Percentiles rank a stretch among this genome's conserved stretches.
Evolutionary conservation across 805 yeast species (phyloP).

Genomic region (Kodamaea laetipori): DNA sequence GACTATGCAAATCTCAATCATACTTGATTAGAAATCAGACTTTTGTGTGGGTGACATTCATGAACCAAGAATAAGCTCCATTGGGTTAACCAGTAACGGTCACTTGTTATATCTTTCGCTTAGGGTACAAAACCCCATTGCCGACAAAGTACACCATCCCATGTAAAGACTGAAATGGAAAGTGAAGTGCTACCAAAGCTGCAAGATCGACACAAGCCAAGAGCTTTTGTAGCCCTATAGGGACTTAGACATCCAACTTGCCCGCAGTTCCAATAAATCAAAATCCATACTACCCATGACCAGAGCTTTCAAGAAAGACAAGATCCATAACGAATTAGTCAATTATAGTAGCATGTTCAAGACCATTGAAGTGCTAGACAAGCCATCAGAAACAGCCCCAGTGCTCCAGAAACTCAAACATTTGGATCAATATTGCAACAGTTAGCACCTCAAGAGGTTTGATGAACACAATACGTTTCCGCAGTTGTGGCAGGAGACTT

Average conservation of each 20-base stretch:
- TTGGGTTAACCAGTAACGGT: conserved; percentile 58
- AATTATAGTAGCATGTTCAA: conserved; percentile 1
- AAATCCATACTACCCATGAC: conserved; percentile 9
- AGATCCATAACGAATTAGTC: conserved; percentile 24
- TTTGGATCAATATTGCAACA: neutral
- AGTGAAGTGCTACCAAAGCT: conserved; percentile 3
- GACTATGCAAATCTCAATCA: conserved; percentile 53
- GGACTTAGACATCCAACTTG: neutral
- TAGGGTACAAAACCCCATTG: conserved; percentile 59
- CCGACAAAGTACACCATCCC: conserved; percentile 50
- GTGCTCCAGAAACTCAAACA: neutral
- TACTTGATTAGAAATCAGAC: conserved; percentile 20
- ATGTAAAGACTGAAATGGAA: conserved; percentile 22
- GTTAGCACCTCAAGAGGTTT: conserved; percentile 24
- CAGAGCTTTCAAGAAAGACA: conserved; percentile 24
- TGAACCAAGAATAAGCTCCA: conserved; percentile 83
- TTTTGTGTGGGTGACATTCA: conserved; percentile 47
- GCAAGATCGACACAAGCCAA: neutral
- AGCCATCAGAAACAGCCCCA: conserved; percentile 4
- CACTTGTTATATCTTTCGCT: conserved; percentile 80
- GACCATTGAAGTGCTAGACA: neutral
- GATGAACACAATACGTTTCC: conserved; percentile 56
- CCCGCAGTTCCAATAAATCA: neutral
- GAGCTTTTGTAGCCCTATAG: conserved; percentile 4
- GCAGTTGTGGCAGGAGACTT: conserved; percentile 81